Evolutionary conservation across 768 basidiomycete species (phyloP), one percentile per base, ranked within the genome.

Genomic region (Pleurotus citrinopileatus): DNA sequence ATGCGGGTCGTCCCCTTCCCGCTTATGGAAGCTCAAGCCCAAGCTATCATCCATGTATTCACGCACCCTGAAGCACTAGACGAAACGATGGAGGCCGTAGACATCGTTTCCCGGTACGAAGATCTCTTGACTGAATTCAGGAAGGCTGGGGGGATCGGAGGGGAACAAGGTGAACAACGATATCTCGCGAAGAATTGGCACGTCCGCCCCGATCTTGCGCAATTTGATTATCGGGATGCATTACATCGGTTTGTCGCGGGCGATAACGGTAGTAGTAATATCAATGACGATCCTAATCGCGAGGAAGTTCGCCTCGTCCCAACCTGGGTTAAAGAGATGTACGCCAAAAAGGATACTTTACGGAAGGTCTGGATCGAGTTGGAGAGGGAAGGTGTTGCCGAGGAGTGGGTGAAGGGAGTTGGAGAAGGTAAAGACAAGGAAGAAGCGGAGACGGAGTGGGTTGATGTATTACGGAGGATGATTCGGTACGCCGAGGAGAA

Each of bases 21-120:
- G 1, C 62, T 93, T 0, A 74, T 86, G 44, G 91, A 97, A 67
- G 82, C 81, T 0, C 94, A 96, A 68, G 86, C 86, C 0, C 80
- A 78, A 0, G 86, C 83, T 2, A 75, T 82, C 5, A 65, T 84
- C 19, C 73, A 74, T 20, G 80, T 77, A 0, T 87, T 89, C 55
- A 70, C 71, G 12, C 60, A 82, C 48, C 83, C 81, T 1, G 63
- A 65, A 22, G 66, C 74, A 19, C 67, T 90, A 5, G 77, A 89
- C 57, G 53, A 64, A 27, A 67, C 70, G 2, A 61, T 67, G 27
- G 87, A 87, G 61, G 70, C 73, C 0, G 67, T 69, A 22, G 77
- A 70, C n/a, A 66, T 87, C 52, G 61, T 81, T 23, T 66, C 73
- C 4, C 80, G 82, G 5, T 78, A 79, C 53, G 72, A 75, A 34